Conservation (phyloP, 192 early-diverging fungal species). For the Mortierella hygrophila region DNA sequence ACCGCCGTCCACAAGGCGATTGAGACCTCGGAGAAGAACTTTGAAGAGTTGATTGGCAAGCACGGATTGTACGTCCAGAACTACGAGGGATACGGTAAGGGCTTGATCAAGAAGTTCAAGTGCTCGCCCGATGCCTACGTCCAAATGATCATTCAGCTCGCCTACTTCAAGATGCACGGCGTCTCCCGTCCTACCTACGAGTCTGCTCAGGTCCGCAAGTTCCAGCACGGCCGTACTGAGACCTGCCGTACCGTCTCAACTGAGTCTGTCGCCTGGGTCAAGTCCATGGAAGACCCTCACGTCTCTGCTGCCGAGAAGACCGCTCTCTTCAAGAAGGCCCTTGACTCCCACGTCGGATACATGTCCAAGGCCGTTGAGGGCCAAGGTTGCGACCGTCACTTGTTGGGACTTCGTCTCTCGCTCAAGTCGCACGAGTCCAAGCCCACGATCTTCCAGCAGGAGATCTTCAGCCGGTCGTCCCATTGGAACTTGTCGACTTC, state of each 20-base stretch:
- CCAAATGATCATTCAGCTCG: slow-evolving; percentile 97
- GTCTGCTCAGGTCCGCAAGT: slow-evolving; percentile 92
- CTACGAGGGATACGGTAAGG: slow-evolving; percentile 94
- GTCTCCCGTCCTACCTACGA: slow-evolving; percentile 89
- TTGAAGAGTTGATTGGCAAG: slow-evolving; percentile 81
- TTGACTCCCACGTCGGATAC: slow-evolving; percentile 83
- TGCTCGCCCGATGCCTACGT: slow-evolving; percentile 85
- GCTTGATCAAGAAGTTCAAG: slow-evolving; percentile 88
- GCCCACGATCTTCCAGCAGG: slow-evolving; percentile 90
- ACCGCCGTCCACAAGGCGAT: slow-evolving; percentile 71
- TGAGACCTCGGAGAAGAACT: slow-evolving; percentile 78
- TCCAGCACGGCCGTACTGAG: slow-evolving; percentile 95
- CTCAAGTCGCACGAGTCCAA: slow-evolving; percentile 80
- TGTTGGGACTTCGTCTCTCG: slow-evolving; percentile 88
- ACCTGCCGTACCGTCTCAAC: slow-evolving; percentile 85
- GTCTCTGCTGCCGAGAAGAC: slow-evolving; percentile 68
- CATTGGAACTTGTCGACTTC: slow-evolving; percentile 96
- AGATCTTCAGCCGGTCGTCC: slow-evolving; percentile 79
- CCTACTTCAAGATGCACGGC: slow-evolving; percentile 93
- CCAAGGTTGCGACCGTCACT: slow-evolving; percentile 92
- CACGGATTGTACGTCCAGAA: slow-evolving; percentile 89
- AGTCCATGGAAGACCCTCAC: slow-evolving; percentile 82
- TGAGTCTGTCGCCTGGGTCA: slow-evolving; percentile 87
- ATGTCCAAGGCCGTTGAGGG: slow-evolving; percentile 86
- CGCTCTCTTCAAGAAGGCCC: slow-evolving; percentile 78